Percentiles rank a stretch among this genome's conserved stretches.
Evolutionary conservation across 768 basidiomycete genomes (phyloP).

Genomic region (Guyanaporus albipodus): DNA sequence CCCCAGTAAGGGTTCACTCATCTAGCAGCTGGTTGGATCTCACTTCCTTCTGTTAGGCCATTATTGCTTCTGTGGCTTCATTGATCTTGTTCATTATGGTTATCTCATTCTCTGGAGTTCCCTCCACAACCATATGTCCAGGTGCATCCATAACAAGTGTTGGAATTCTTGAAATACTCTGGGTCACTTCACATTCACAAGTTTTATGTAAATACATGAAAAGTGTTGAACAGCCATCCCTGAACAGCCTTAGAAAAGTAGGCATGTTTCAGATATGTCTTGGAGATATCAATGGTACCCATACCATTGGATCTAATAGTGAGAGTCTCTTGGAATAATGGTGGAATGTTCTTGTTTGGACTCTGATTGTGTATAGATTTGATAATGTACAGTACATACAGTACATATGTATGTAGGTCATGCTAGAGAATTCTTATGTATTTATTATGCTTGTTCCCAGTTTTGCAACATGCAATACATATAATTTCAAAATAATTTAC

Average conservation of each 20-base stretch:
- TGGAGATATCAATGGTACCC: background rate
- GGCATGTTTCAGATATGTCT: constrained; percentile 9
- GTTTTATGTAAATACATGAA: background rate
- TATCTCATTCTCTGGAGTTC: background rate
- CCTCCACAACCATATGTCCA: background rate
- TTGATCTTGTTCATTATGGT: constrained; percentile 1
- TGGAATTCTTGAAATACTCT: constrained; percentile 13
- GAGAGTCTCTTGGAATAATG: background rate
- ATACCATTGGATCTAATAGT: background rate
- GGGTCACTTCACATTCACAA: constrained; percentile 7
- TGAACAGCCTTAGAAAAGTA: constrained; percentile 1
- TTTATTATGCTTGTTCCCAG: too few relatives aligned
- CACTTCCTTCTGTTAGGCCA: constrained; percentile 1
- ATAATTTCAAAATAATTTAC: too few relatives aligned
- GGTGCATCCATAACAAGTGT: background rate
- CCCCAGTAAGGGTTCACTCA: constrained; percentile 8
- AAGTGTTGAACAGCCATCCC: background rate
- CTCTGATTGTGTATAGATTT: too few relatives aligned
- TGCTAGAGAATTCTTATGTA: too few relatives aligned
- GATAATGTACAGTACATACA: too few relatives aligned
- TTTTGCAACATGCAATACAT: too few relatives aligned
- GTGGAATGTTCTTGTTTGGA: too few relatives aligned
- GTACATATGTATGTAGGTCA: too few relatives aligned
- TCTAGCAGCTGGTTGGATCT: background rate
- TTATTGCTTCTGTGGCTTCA: constrained; percentile 5